These are phyloP conservation scores for Aspergillus ochraceus DNA, from an alignment of 2,329 filamentous ascomycete genomes.

Conservation along the genomic window DNA sequence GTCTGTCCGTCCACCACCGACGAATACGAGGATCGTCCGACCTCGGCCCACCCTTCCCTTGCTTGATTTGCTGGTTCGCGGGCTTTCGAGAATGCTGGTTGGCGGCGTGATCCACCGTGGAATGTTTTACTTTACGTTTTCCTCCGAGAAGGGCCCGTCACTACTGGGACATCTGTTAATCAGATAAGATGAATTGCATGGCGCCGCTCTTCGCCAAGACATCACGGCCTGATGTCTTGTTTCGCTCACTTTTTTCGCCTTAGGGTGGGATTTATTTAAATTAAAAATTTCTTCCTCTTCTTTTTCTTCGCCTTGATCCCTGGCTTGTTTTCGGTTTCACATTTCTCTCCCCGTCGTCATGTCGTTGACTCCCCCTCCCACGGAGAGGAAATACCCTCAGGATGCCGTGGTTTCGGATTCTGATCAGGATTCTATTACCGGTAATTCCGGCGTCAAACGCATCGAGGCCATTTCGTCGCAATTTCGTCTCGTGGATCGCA, in stretches of 20 bases:
- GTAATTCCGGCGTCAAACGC: constrained; percentile 57
- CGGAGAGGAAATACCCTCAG: not conserved
- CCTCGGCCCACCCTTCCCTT: not conserved
- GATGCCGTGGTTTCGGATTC: not conserved
- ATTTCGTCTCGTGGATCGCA: constrained; percentile 54
- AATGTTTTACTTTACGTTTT: not conserved
- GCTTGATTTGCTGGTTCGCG: not conserved
- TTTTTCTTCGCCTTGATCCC: not conserved
- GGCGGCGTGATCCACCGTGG: not conserved
- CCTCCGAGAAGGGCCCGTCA: not conserved
- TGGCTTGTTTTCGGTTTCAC: not conserved
- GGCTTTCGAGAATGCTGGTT: not conserved
- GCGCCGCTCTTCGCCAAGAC: not conserved
- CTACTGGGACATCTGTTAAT: not conserved
- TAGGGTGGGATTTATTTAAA: not conserved
- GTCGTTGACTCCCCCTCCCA: not conserved
- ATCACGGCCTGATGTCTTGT: not conserved
- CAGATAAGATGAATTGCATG: not conserved
- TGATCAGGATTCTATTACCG: not conserved
- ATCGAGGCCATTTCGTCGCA: constrained; percentile 58
- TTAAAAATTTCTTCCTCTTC: not conserved
- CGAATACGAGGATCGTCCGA: not conserved
- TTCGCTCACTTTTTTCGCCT: not conserved
- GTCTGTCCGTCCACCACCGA: not conserved
- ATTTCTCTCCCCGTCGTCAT: not conserved